Conservation (phyloP, 1,284 basidiomycete genomes). For the Ustilago nuda region DNA sequence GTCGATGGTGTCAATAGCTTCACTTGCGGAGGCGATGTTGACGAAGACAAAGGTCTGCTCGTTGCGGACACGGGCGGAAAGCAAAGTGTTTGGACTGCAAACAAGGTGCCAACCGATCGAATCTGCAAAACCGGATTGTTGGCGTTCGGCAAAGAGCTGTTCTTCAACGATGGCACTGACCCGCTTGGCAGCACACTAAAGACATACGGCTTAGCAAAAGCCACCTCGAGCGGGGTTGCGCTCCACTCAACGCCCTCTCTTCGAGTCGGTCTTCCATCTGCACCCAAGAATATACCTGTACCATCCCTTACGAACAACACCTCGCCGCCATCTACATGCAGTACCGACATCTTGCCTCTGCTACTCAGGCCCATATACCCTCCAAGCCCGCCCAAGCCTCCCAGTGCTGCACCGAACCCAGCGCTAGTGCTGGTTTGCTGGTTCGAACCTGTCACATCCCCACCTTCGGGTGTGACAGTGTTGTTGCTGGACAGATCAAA, state of each 20-base stretch:
- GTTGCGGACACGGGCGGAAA: constrained; percentile 41
- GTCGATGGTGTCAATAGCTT: constrained; percentile 50
- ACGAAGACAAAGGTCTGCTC: constrained; percentile 4
- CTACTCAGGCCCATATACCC: constrained; percentile 86
- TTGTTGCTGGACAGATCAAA: constrained; percentile 40
- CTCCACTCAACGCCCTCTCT: constrained; percentile 79
- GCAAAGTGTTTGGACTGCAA: constrained; percentile 57
- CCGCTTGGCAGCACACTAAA: constrained; percentile 71
- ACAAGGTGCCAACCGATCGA: constrained; percentile 53
- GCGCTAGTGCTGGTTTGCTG: constrained; percentile 24
- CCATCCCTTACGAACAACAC: constrained; percentile 47
- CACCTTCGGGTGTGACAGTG: constrained; percentile 9
- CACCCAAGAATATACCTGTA: constrained; percentile 76
- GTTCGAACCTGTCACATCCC: constrained; percentile 13
- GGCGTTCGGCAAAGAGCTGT: constrained; percentile 39
- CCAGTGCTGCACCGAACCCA: constrained; percentile 42
- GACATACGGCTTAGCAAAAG: constrained; percentile 84
- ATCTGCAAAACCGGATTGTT: constrained; percentile 54
- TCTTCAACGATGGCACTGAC: constrained; percentile 45
- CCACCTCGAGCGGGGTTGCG: constrained; percentile 83
- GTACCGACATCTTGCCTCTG: constrained; percentile 77
- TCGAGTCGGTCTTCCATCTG: constrained; percentile 77
- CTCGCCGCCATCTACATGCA: constrained; percentile 74
- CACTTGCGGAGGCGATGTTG: constrained; percentile 36
- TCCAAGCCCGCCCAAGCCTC: constrained; percentile 77